Evolutionary conservation across 306 rosid genomes (phyloP), one percentile per base, ranked within the genome.

Genomic region (Lathyrus sativus): DNA sequence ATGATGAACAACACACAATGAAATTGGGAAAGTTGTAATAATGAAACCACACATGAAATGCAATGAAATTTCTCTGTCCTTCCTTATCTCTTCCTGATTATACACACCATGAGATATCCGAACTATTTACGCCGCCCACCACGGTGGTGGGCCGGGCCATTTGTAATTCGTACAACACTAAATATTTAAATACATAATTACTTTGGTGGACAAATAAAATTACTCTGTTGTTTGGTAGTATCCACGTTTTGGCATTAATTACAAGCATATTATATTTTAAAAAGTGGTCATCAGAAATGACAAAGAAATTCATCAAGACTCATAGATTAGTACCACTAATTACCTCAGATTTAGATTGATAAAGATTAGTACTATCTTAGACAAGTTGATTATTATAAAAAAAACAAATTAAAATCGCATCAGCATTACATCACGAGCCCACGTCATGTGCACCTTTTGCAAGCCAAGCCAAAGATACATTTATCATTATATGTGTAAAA

Each of bases 401-500:
- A 7, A 3, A 28, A 26, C 28, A 11, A 0, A 28, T 13, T 5
- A 1, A 53, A 1, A 42, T 12, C 0, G 8, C 62, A 37, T 56
- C 15, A 56, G 11, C 39, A 56, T 56, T 56, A 29, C 62, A 28
- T 28, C 13, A 56, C 4, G 26, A 0, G 0, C 62, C 39, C 3
- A 56, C 62, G 39, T 56, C 62, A 56, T 56, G 18, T 26, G 12
- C 7, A 13, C 37, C 10, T 6, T 55, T 28, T 26, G 2, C 17
- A 55, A 55, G 5, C 37, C 15, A 54, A 26, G 15, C 38, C 38
- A 28, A 56, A 6, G 1, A 4, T 22, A 4, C 4, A 19, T 10
- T 22, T 50, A 53, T 45, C 22, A 74, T 37, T 12, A 72, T 66
- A 0, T 38, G 14, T 50, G 68, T 72, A 79, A 82, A 82, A 69